Conservation (phyloP, 2,329 filamentous ascomycete genomes). For the Pseudocercospora vitis region DNA sequence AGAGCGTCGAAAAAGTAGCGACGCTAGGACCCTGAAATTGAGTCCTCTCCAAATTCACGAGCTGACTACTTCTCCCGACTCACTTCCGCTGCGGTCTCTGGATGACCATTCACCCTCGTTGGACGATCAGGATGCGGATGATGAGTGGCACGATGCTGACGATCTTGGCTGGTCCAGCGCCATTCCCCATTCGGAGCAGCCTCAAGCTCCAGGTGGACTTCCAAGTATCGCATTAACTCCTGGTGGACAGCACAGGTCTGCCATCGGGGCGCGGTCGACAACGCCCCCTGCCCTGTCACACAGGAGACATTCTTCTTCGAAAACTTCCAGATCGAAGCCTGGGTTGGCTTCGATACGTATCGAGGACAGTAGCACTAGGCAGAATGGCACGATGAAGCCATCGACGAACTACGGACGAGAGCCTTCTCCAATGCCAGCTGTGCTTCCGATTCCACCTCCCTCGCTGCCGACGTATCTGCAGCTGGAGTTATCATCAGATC, state of each 20-base stretch:
- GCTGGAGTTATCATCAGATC: slow-evolving; percentile 60
- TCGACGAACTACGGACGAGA: slow-evolving; percentile 37
- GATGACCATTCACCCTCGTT: slow-evolving; percentile 15
- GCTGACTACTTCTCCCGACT: slow-evolving; percentile 26
- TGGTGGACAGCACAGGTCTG: not conserved
- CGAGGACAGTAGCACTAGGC: slow-evolving; percentile 32
- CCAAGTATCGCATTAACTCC: slow-evolving; percentile 15
- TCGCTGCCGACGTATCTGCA: slow-evolving; percentile 67
- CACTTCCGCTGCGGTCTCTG: slow-evolving; percentile 24
- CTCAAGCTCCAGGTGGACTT: not conserved
- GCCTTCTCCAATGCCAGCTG: slow-evolving; percentile 50
- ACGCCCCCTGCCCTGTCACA: slow-evolving; percentile 17
- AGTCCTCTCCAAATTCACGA: slow-evolving; percentile 21
- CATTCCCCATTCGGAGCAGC: not conserved
- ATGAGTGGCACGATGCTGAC: slow-evolving; percentile 19
- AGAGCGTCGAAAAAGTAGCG: slow-evolving; percentile 22
- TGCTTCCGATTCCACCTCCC: slow-evolving; percentile 61
- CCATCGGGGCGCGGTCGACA: slow-evolving; percentile 9
- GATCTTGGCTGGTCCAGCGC: not conserved
- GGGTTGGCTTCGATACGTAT: slow-evolving; percentile 24
- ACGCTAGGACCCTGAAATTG: slow-evolving; percentile 21
- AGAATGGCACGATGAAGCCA: slow-evolving; percentile 33
- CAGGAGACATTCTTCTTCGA: slow-evolving; percentile 20
- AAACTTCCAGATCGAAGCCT: slow-evolving; percentile 17
- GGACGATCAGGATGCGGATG: slow-evolving; percentile 18